Evolutionary conservation across 768 basidiomycete genomes (phyloP).

Genomic region (Sporobolomyces pararoseus): DNA sequence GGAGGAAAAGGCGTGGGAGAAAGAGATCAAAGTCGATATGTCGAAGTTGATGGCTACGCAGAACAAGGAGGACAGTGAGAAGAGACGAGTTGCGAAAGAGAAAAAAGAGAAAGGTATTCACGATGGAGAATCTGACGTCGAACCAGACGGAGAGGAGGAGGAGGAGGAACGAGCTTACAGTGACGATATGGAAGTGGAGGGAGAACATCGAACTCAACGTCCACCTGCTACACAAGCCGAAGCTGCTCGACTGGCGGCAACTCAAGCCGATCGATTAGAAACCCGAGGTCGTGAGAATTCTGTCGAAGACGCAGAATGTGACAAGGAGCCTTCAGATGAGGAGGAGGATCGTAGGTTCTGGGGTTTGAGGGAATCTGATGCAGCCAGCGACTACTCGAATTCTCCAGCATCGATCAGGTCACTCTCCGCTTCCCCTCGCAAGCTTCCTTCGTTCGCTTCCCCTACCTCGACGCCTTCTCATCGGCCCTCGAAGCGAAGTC

Average conservation of each 20-base stretch:
- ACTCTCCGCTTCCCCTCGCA: neutral
- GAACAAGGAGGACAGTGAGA: neutral
- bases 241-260: neutral
- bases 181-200: slow-evolving; percentile 44
- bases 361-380: slow-evolving; percentile 26
- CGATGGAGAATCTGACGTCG: neutral
- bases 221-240: slow-evolving; percentile 19
- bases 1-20: slow-evolving; percentile 28
- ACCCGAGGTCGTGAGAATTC: slow-evolving; percentile 5
- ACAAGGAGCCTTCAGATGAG: slow-evolving; percentile 48
- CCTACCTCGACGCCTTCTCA: neutral
- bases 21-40: slow-evolving; percentile 11
- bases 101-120: neutral
- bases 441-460: neutral
- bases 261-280: neutral
- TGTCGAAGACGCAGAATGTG: slow-evolving; percentile 22
- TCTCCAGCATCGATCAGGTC: neutral
- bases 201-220: slow-evolving; percentile 37
- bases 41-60: neutral
- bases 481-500: neutral
- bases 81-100: too few relatives aligned
- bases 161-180: slow-evolving; percentile 7
- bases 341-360: slow-evolving; percentile 47
- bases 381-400: neutral
- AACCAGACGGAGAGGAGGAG: slow-evolving; percentile 7